Evolutionary conservation across 73 alveolate species (phyloP).

Genomic region (Tetrahymena malaccensis): DNA sequence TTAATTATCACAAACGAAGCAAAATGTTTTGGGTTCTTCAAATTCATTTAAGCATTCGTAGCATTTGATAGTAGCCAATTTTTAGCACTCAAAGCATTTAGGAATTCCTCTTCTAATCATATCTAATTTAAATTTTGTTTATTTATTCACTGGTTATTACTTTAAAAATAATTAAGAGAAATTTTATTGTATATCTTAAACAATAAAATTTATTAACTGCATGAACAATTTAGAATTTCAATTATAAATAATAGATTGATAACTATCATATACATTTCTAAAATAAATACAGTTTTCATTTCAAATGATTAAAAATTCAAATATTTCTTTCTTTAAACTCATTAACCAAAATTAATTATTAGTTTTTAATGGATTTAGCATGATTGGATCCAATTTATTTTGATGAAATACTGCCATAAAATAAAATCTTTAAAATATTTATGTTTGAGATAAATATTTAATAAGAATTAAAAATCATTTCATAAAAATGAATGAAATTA

Average conservation of each 20-base stretch:
- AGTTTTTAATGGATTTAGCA: too few species aligned
- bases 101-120: background rate
- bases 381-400: too few species aligned
- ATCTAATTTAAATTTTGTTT: background rate
- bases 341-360: too few species aligned
- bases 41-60: background rate
- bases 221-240: background rate
- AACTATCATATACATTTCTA: background rate
- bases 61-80: background rate
- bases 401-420: too few species aligned
- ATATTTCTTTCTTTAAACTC: background rate
- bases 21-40: background rate
- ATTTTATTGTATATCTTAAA: background rate
- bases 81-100: background rate
- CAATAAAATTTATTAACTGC: background rate
- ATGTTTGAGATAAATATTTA: too few species aligned
- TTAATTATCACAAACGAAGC: background rate
- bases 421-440: too few species aligned
- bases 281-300: background rate
- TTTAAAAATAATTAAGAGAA: background rate
- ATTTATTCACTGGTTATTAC: background rate
- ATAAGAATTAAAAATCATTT: too few species aligned
- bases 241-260: background rate
- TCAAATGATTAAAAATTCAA: background rate
- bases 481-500: too few species aligned